A percentile compares a stretch with the other conserved stretches of the same genome.
These are phyloP conservation scores for Trichoderma sp. DNA, from an alignment of 2,329 filamentous ascomycete genomes.

Conservation along the genomic window DNA sequence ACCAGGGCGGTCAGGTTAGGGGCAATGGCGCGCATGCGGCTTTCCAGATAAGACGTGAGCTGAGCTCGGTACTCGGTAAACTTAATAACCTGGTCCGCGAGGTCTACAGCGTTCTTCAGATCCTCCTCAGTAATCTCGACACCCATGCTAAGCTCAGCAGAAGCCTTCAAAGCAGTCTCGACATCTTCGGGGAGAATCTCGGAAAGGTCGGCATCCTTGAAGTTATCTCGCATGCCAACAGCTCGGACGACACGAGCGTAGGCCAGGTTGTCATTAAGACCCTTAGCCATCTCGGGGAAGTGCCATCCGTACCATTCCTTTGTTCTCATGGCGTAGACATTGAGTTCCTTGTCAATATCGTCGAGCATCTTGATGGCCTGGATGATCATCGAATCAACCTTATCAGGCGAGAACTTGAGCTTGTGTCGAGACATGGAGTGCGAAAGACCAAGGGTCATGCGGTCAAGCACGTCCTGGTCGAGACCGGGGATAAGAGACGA, in stretches of 20 bases:
- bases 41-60: conserved; percentile 83
- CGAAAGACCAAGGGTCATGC: conserved; percentile 93
- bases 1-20: conserved; percentile 93
- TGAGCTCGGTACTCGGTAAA: conserved; percentile 89
- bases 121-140: conserved; percentile 94
- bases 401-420: conserved; percentile 97
- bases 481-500: conserved; percentile 88
- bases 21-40: conserved; percentile 94
- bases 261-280: conserved; percentile 93
- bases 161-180: conserved; percentile 84
- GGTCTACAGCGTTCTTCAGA: conserved; percentile 83
- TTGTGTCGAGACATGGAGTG: conserved; percentile 97
- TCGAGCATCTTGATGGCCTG: conserved; percentile 93
- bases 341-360: conserved; percentile 97
- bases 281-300: conserved; percentile 96
- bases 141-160: conserved; percentile 96
- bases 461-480: conserved; percentile 78
- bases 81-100: conserved; percentile 89
- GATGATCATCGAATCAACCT: conserved; percentile 99
- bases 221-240: conserved; percentile 85
- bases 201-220: conserved; percentile 71
- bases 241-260: conserved; percentile 85
- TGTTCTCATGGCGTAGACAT: conserved; percentile 97
- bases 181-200: conserved; percentile 95
- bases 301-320: conserved; percentile 99